phyloP scores from a whole-genome alignment of 257 asterid species.

The Nicotiana undulata region DNA sequence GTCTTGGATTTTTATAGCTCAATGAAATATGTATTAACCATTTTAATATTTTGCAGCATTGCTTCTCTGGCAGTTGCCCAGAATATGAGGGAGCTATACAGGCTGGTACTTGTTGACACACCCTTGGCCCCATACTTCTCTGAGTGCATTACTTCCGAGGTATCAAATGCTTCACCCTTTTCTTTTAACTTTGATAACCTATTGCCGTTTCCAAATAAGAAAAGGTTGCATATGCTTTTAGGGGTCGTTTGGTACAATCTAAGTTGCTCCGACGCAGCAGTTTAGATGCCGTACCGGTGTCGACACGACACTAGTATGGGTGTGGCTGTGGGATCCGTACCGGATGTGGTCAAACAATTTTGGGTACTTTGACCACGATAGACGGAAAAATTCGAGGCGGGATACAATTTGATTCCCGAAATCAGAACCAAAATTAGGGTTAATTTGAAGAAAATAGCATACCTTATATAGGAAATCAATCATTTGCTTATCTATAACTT shows the following conservation, averaged over 20 bases:
- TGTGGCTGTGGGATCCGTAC: too few species aligned
- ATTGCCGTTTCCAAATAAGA: not conserved
- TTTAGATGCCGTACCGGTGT: too few species aligned
- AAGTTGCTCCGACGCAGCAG: too few species aligned
- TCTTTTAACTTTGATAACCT: not conserved
- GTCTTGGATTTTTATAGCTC: not conserved
- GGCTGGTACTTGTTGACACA: constrained; percentile 91
- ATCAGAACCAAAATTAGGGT: too few species aligned
- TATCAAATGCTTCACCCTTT: constrained; percentile 15
- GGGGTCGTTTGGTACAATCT: not conserved
- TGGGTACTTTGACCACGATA: too few species aligned
- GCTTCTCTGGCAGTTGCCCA: constrained; percentile 90
- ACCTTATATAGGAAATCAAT: too few species aligned
- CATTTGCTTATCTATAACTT: too few species aligned
- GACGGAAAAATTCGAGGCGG: too few species aligned
- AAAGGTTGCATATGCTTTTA: not conserved
- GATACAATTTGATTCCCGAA: too few species aligned
- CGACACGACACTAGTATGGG: too few species aligned
- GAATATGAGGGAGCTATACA: constrained; percentile 92
- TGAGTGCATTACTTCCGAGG: constrained; percentile 93
- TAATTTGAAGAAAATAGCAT: too few species aligned
- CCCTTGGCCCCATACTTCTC: constrained; percentile 97
- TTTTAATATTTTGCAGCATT: constrained; percentile 40
- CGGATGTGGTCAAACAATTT: too few species aligned
- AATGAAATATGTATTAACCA: not conserved